These are phyloP conservation scores for Umbelopsis isabellina DNA, from an alignment of 192 early-diverging fungal species.

Conservation along the genomic window DNA sequence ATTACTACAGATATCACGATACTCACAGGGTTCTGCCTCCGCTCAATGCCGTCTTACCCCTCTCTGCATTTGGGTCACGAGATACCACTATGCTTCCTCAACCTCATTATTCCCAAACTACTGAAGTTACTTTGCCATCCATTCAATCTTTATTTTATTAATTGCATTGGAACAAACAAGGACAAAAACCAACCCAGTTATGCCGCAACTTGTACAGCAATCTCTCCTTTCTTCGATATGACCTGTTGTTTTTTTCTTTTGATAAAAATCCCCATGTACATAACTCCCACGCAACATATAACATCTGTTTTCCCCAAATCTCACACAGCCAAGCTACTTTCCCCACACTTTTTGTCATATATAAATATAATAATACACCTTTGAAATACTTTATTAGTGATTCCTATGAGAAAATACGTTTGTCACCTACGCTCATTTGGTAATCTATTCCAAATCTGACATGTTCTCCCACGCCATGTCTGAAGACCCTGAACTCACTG, in stretches of 20 bases:
- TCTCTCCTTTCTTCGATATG: neutral
- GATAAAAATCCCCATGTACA: neutral
- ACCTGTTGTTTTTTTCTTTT: neutral
- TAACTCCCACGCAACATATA: constrained; percentile 15
- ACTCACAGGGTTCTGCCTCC: constrained; percentile 18
- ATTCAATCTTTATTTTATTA: constrained; percentile 19
- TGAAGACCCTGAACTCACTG: constrained; percentile 1
- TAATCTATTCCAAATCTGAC: constrained; percentile 15
- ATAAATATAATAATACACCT: neutral
- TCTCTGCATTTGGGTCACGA: constrained; percentile 15
- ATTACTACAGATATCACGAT: constrained; percentile 10
- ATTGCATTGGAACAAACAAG: neutral
- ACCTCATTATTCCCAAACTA: constrained; percentile 14
- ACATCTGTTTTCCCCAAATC: constrained; percentile 2
- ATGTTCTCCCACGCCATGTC: constrained; percentile 20
- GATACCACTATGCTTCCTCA: constrained; percentile 10
- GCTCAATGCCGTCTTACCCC: constrained; percentile 13
- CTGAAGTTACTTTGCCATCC: constrained; percentile 18
- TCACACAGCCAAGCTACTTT: neutral
- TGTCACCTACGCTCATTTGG: neutral
- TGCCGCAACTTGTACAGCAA: neutral
- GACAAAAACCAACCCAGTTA: no score
- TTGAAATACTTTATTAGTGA: no score
- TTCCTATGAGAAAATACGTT: constrained; percentile 4
- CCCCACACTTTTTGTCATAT: constrained; percentile 1